Percentiles rank a stretch among this genome's conserved stretches.
These are phyloP conservation scores for Penicillium sp. DNA, from an alignment of 2,329 filamentous ascomycete species.

Conservation along the genomic window DNA sequence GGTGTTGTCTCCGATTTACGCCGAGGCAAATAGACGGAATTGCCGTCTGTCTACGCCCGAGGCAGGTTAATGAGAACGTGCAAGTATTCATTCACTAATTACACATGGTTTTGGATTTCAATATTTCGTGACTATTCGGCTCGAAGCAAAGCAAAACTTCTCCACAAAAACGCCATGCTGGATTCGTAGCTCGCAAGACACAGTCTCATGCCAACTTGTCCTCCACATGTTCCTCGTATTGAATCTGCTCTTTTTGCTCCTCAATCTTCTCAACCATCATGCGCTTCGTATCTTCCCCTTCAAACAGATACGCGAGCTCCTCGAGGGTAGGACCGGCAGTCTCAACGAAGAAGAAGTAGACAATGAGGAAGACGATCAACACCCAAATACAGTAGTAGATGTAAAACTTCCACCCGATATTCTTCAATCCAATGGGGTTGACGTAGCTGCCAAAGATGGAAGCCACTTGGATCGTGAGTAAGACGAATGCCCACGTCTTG, in stretches of 20 bases:
- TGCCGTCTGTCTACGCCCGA: too few species aligned
- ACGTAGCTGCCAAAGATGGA: constrained; percentile 26
- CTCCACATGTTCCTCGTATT: constrained; percentile 10
- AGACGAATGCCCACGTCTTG: constrained; percentile 44
- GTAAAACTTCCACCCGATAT: constrained; percentile 29
- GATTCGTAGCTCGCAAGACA: neutral
- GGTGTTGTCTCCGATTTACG: neutral
- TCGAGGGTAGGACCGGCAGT: constrained; percentile 8
- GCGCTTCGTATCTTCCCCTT: constrained; percentile 9
- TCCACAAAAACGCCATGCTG: neutral
- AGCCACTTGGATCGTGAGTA: constrained; percentile 35
- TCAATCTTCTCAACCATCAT: constrained; percentile 7
- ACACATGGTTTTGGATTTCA: neutral
- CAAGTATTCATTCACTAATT: neutral
- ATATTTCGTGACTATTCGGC: neutral
- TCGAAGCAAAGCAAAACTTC: neutral
- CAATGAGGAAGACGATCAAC: constrained; percentile 10
- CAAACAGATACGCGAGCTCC: constrained; percentile 11
- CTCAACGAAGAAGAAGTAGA: constrained; percentile 13
- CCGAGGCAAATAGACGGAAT: too few species aligned
- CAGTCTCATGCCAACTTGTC: constrained; percentile 5
- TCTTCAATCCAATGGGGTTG: constrained; percentile 27
- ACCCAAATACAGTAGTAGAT: constrained; percentile 26
- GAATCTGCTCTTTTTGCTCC: constrained; percentile 11
- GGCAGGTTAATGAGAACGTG: too few species aligned